Base-by-base conservation (phyloP, 2,329 filamentous ascomycete genomes). In the Tolypocladium cylindrosporum region DNA sequence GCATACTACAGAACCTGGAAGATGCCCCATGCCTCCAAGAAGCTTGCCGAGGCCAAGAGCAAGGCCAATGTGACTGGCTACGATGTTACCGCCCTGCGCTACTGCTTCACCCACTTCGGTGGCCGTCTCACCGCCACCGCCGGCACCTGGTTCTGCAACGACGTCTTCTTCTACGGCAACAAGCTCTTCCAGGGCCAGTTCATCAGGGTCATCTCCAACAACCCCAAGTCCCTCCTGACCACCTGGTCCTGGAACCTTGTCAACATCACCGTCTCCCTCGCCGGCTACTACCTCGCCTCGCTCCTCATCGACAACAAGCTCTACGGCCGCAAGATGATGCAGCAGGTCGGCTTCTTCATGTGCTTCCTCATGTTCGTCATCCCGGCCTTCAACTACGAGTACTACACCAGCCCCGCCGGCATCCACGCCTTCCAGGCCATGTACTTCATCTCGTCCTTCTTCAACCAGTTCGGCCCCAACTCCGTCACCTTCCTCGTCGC, bases 101-200 rank as follows among this genome's bases (percentile, higher is more conserved):
- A 90, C 67, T 93, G 90, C 52, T 84, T 92, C 74, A 82, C 76
- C 58, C 85, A 95, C 77, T 97, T 97, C 65, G 91, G 91, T 54
- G 88, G 89, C 56, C 91, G 93, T 65, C 76, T 97, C 31, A 69
- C 96, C 24, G 93, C 93, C 55, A 97, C 93, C 24, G 86, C 92
- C 13, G 89, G 89, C 58, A 84, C 86, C 41, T 97, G 93, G 93
- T 97, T 93, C 75, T 90, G 87, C 77, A 97, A 97, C 74, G 93
- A 97, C 69, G 88, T 97, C 64, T 97, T 97, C 82, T 97, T 97
- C 80, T 97, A 97, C 78, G 93, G 93, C 66, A 97, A 96, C 87
- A 97, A 96, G 82, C 87, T 97, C 57, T 97, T 97, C 83, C 92
- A 96, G 76, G 84, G 83, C 61, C 84, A 93, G 70, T 97, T 97